A percentile compares a stretch with the other conserved stretches of the same genome.
phyloP scores from a whole-genome alignment of 106 monocot species.

The Dioscorea alata region DNA sequence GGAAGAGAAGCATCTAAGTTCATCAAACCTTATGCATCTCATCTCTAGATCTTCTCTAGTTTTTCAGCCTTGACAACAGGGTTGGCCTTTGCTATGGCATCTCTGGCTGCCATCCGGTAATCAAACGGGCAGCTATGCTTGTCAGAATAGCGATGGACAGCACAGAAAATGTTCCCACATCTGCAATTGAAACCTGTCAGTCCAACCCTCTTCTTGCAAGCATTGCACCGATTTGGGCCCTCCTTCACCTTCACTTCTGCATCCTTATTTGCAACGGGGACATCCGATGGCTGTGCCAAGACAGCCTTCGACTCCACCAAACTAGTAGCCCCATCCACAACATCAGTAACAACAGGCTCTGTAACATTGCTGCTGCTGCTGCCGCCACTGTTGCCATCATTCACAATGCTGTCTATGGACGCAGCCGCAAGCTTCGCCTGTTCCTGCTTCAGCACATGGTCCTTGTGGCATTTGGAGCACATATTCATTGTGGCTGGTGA shows the following conservation, averaged over 20 bases:
- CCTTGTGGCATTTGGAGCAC: constrained; percentile 68
- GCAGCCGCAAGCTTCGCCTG: constrained; percentile 25
- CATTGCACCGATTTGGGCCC: constrained; percentile 27
- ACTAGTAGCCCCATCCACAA: not conserved
- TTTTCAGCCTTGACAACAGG: constrained; percentile 39
- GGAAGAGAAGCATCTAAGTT: not conserved
- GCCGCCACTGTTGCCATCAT: constrained; percentile 2
- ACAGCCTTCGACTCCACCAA: constrained; percentile 19
- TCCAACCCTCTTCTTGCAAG: constrained; percentile 29
- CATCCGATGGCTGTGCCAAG: constrained; percentile 9
- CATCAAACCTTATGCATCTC: no score
- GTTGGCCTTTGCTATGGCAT: constrained; percentile 33
- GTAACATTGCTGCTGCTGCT: constrained; percentile 16
- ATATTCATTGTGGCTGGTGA: constrained; percentile 50
- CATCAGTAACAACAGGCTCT: not conserved
- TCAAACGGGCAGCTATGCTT: constrained; percentile 36
- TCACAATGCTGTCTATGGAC: constrained; percentile 30
- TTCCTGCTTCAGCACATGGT: constrained; percentile 33
- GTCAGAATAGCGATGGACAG: constrained; percentile 33
- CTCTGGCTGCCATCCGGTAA: constrained; percentile 14
- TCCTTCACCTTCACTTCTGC: constrained; percentile 18
- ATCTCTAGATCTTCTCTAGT: constrained; percentile 30
- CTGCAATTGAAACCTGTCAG: constrained; percentile 33
- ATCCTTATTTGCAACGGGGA: constrained; percentile 1
- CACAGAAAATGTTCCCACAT: constrained; percentile 28